phyloP scores from a whole-genome alignment of 177 flowering plant species.

The Vitis hybrid region DNA sequence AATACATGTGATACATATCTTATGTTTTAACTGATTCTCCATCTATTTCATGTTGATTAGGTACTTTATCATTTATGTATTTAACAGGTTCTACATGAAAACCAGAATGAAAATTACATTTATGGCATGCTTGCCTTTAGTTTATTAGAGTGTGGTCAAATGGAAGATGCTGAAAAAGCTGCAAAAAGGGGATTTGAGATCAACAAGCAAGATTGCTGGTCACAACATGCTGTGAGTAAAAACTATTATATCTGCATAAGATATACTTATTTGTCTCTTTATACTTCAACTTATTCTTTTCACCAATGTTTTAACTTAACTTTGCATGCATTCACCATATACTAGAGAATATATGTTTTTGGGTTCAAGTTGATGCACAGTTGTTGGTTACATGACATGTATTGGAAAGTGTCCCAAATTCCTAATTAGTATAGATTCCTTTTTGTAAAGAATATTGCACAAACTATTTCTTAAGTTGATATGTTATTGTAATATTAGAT shows the following conservation, averaged over 20 bases:
- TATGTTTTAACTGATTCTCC: background rate
- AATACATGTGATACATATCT: background rate
- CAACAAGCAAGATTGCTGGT: constrained; percentile 75
- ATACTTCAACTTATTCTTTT: background rate
- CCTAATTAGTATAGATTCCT: no score
- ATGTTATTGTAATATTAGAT: no score
- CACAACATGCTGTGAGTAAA: constrained; percentile 81
- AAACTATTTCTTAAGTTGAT: no score
- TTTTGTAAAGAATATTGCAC: no score
- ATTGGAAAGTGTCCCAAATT: no score
- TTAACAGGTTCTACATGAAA: constrained; percentile 62
- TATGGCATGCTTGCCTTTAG: constrained; percentile 94
- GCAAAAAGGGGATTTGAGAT: constrained; percentile 73
- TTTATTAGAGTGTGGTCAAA: constrained; percentile 73
- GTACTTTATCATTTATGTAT: constrained; percentile 10
- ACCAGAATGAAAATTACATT: constrained; percentile 58
- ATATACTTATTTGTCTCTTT: background rate
- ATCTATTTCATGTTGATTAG: background rate
- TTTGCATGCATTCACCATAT: background rate
- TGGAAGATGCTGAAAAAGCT: constrained; percentile 79
- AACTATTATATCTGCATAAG: background rate
- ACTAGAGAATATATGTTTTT: background rate
- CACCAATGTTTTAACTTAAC: background rate
- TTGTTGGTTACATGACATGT: background rate
- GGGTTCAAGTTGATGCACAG: background rate